Evolutionary conservation across 805 yeast genomes (phyloP).

Genomic region (Cyberlindnera misumaiensis): DNA sequence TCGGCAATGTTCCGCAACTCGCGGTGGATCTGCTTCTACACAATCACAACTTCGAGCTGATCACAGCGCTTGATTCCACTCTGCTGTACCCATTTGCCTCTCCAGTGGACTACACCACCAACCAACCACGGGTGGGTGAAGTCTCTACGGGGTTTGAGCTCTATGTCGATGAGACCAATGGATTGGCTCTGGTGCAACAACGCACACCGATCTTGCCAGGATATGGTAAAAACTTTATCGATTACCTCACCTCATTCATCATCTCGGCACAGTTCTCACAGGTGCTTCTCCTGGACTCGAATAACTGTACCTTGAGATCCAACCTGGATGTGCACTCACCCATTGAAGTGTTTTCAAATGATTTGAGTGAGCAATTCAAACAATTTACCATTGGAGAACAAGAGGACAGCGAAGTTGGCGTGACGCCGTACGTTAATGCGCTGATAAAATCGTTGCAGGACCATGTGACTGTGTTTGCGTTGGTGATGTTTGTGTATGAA

Average conservation of each 20-base stretch:
- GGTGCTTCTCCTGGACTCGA: constrained; percentile 62
- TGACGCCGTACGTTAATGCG: constrained; percentile 12
- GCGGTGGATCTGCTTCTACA: constrained; percentile 67
- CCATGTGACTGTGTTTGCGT: constrained; percentile 27
- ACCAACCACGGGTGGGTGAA: constrained; percentile 6
- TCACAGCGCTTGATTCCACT: constrained; percentile 51
- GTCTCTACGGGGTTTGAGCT: constrained; percentile 63
- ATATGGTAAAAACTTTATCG: constrained; percentile 41
- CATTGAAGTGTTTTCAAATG: constrained; percentile 14
- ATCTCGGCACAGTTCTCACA: constrained; percentile 28
- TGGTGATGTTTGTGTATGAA: constrained; percentile 70
- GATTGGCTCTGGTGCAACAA: constrained; percentile 64
- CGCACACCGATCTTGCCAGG: constrained; percentile 81
- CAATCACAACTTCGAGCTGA: constrained; percentile 47
- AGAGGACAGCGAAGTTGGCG: constrained; percentile 1
- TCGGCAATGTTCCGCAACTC: constrained; percentile 88
- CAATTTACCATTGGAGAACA: constrained; percentile 8
- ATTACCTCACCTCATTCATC: constrained; percentile 48
- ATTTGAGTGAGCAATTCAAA: constrained; percentile 15
- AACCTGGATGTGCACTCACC: constrained; percentile 2
- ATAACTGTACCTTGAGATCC: constrained; percentile 48
- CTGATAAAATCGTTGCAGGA: constrained; percentile 6
- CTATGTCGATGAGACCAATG: constrained; percentile 34
- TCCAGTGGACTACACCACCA: constrained; percentile 50
- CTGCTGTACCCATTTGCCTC: constrained; percentile 78